Percentiles rank a stretch among this genome's conserved stretches.
Conservation (phyloP, 306 rosid genomes). For the Senna tora region DNA sequence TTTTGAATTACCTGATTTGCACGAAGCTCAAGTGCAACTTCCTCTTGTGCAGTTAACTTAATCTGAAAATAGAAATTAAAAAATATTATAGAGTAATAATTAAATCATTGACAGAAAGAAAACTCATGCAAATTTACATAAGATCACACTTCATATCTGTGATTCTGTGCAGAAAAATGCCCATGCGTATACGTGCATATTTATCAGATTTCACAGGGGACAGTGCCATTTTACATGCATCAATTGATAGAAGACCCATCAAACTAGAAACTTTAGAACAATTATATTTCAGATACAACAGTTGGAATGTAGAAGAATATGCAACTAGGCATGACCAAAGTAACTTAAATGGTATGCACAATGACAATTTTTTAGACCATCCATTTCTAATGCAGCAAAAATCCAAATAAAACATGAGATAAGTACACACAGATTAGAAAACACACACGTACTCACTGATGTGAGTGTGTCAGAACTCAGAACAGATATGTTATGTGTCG, state of each 20-base stretch:
- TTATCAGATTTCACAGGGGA: not conserved
- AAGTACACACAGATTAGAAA: not conserved
- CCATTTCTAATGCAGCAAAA: not conserved
- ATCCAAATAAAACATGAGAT: not conserved
- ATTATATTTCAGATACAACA: not conserved
- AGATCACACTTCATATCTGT: conserved; percentile 7
- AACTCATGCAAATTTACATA: not conserved
- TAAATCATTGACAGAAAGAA: conserved; percentile 8
- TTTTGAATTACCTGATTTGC: conserved; percentile 77
- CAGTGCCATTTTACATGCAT: not conserved
- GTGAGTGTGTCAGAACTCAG: not conserved
- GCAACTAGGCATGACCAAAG: not conserved
- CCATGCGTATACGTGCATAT: not conserved
- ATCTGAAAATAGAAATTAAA: conserved; percentile 58
- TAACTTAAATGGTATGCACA: not conserved
- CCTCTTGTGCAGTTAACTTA: conserved; percentile 97
- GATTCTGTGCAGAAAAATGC: not conserved
- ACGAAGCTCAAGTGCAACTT: conserved; percentile 98
- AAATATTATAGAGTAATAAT: conserved; percentile 9
- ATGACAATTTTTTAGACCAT: conserved; percentile 1
- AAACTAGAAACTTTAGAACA: not conserved
- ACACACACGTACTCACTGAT: not conserved
- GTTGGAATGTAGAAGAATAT: not conserved
- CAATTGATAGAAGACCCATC: not conserved
- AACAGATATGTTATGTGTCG: not conserved